phyloP scores from a whole-genome alignment of 257 asterid genomes.

The Perilla frutescens region DNA sequence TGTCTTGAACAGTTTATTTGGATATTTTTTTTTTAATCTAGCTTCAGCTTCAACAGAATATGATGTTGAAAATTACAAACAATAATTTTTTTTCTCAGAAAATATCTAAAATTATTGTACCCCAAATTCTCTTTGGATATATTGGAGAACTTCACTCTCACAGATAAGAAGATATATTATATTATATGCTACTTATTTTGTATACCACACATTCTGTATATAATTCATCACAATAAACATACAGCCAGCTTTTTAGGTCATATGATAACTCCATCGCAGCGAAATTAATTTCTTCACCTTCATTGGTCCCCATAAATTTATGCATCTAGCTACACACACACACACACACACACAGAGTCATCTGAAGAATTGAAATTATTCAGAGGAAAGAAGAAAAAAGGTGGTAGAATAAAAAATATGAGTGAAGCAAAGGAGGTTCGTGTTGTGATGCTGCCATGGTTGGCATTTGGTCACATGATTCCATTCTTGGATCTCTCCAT shows the following conservation, averaged over 20 bases:
- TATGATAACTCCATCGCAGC: no score
- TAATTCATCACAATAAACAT: not conserved
- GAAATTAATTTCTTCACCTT: not conserved
- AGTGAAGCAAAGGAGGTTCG: conserved; percentile 23
- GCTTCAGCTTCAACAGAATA: not conserved
- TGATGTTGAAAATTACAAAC: not conserved
- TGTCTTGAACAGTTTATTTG: no score
- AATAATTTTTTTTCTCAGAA: not conserved
- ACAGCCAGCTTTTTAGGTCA: not conserved
- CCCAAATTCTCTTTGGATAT: no score
- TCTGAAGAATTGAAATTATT: no score
- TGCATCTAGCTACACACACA: no score
- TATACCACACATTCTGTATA: not conserved
- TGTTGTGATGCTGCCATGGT: conserved; percentile 46
- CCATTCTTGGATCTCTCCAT: conserved; percentile 46
- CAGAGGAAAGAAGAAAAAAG: no score
- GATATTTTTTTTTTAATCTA: no score
- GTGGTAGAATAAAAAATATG: no score
- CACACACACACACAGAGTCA: no score
- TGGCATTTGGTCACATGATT: conserved; percentile 38
- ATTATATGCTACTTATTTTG: not conserved
- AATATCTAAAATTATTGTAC: not conserved
- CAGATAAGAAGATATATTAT: no score
- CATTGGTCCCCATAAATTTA: no score
- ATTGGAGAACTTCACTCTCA: not conserved